Evolutionary conservation across 495 filamentous ascomycete genomes (phyloP).

Genomic region (Penicillium argentinense): DNA sequence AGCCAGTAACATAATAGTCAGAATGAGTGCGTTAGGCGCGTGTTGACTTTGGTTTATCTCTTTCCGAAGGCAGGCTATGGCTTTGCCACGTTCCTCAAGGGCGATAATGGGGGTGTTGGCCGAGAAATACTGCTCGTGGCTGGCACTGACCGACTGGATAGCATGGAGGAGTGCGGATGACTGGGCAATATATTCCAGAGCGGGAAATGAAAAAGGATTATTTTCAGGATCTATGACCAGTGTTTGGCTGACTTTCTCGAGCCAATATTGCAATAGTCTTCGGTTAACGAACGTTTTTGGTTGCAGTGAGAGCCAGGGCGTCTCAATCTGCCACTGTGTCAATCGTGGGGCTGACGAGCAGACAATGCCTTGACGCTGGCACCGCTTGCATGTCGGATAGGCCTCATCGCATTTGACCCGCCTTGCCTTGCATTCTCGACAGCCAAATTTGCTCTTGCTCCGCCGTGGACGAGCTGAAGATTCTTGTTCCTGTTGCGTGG

Average conservation of each 20-base stretch:
- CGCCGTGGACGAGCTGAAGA: conserved; percentile 7
- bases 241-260: conserved; percentile 14
- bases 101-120: conserved; percentile 2
- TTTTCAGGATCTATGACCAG: conserved; percentile 12
- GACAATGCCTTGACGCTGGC: conserved; percentile 25
- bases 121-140: conserved; percentile 14
- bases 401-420: conserved; percentile 66
- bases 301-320: conserved; percentile 13
- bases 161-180: conserved; percentile 16
- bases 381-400: conserved; percentile 55
- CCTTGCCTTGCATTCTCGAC: conserved; percentile 16
- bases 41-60: conserved; percentile 3
- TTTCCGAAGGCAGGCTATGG: conserved; percentile 12
- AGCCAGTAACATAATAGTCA: conserved; percentile 9
- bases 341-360: conserved; percentile 10
- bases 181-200: conserved; percentile 9
- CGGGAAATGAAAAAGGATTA: conserved; percentile 13
- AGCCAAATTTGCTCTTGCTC: conserved; percentile 16
- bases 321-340: conserved; percentile 16
- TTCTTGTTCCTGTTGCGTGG: conserved; percentile 12
- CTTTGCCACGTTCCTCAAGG: conserved; percentile 18
- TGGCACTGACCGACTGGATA: conserved; percentile 18
- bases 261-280: conserved; percentile 18
- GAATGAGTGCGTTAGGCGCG: not conserved
- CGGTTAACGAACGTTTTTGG: conserved; percentile 6